Evolutionary conservation across 352 stramenopile genomes (phyloP), one percentile per base, ranked within the genome.

Genomic region (Thalassiosira oceanica): DNA sequence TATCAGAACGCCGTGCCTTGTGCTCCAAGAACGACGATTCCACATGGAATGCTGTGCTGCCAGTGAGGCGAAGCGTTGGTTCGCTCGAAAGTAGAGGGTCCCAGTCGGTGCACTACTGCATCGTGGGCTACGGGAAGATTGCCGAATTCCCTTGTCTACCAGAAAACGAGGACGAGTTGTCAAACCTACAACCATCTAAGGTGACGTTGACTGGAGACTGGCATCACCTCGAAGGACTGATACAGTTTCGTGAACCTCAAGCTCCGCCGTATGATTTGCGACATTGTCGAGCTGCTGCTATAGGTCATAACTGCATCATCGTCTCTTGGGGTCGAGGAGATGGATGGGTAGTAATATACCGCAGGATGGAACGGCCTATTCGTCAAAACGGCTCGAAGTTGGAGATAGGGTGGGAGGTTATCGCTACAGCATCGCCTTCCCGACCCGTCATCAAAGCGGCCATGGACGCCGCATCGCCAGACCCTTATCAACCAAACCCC

Each of bases 271-370:
- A 55, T 41, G 70, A 80, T 66, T 37, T 70, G 4, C 53, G 70
- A 48, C 56, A 70, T 43, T 27, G n/a, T 29, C 57, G 81, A 18
- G 84, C 70, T 13, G 61, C 65, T 18, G 45, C 37, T 7, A 51
- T 91, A 16, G 74, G 78, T 23, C 49, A 35, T 16, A 78, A 89
- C 52, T 88, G 82, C 64, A 57, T 89, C 20, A 62, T 64, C 10
- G 56, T 90, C 5, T 85, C 74, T 3, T 92, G 85, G 85, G 85
- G 85, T 33, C 67, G 74, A 28, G 42, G 46, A n/a, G 79, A 88
- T 70, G 84, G 76, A 7, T 65, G 74, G 4, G 45, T 89, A 39
- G 69, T 82, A 0, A 56, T 89, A 20, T 91, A 91, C 70, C 64
- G 76, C 18, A 55, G 71, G 26, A 44, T 81, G 0, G 46, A 21